Base-by-base conservation (phyloP, 2,329 filamentous ascomycete genomes). In the Onygenales sp. region DNA sequence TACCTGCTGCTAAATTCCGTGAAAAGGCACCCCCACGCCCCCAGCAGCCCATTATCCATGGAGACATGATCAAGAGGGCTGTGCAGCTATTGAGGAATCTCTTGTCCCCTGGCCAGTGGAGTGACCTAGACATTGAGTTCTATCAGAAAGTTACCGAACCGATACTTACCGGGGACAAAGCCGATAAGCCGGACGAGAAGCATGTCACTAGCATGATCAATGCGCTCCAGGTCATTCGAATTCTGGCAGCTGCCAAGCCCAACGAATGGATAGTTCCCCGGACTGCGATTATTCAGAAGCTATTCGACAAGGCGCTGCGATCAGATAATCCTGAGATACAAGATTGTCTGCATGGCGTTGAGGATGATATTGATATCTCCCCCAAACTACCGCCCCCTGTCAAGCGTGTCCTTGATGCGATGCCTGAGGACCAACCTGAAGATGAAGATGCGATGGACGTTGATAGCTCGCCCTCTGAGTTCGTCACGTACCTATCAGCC, bases 301-400 rank as follows among this genome's bases (percentile, higher is more conserved):
- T 97, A 10, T 72, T 97, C 11, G 91, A 96, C 58, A 96, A 95
- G 72, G 83, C 87, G 10, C 73, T 98, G 52, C 89, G 87, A 62
- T 92, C 85, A 2, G 92, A 97, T 60, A 87, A 91, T 59, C 82
- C 89, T 0, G 93, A 98, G 65, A 83, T 98, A 7, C 94, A 98
- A 63, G 92, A 97, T 64, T 95, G 88, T 64, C 74, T 97, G 35
- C 89, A 97, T 69, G 78, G 84, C 31, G 75, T 83, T 2, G 85
- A 90, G 59, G 81, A 84, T 57, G 80, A 83, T 36, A 80, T 80
- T 57, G 85, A 89, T 52, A 83, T 88, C 45, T 82, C 79, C 14
- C 83, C 83, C 6, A 81, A 84, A 56, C 74, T 95, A 47, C 84
- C 85, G 60, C 84, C 93, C 1, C 85, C 87, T 7, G 73, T 96